Conservation (phyloP, 2,329 filamentous ascomycete species). For the Chrysosporium keratinophilum region DNA sequence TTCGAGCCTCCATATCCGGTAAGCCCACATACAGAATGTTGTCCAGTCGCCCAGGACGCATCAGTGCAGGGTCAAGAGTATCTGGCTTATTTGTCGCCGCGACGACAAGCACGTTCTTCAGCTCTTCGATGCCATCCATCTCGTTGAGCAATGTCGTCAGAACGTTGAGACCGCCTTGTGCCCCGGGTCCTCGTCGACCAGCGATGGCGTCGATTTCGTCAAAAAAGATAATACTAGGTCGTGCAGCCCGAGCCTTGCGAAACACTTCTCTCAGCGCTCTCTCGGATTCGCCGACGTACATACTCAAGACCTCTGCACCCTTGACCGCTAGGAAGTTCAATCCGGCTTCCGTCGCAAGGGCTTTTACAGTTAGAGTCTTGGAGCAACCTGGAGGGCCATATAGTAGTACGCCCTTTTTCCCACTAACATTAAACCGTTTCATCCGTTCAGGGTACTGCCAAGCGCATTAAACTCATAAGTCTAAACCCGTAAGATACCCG, state of each 20-base stretch:
- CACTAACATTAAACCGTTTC: slow-evolving; percentile 43
- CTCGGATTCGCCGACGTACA: slow-evolving; percentile 95
- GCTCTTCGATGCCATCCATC: slow-evolving; percentile 85
- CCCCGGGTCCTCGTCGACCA: slow-evolving; percentile 44
- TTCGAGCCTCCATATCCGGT: slow-evolving; percentile 60
- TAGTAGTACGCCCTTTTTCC: slow-evolving; percentile 72
- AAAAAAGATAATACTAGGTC: slow-evolving; percentile 90
- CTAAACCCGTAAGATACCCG: background rate
- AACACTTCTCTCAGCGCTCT: slow-evolving; percentile 77
- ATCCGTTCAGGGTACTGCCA: slow-evolving; percentile 42
- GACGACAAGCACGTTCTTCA: slow-evolving; percentile 74
- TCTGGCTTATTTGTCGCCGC: slow-evolving; percentile 89
- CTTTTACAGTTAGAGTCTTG: slow-evolving; percentile 86
- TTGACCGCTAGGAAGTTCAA: slow-evolving; percentile 94
- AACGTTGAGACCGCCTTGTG: slow-evolving; percentile 59
- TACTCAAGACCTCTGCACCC: slow-evolving; percentile 83
- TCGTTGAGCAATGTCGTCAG: slow-evolving; percentile 84
- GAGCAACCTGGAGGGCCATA: slow-evolving; percentile 92
- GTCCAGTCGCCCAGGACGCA: slow-evolving; percentile 78
- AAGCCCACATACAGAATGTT: slow-evolving; percentile 76
- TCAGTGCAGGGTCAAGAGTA: slow-evolving; percentile 70
- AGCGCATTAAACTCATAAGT: background rate
- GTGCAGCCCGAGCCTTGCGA: slow-evolving; percentile 69
- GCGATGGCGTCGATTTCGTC: slow-evolving; percentile 90
- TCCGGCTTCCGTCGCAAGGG: slow-evolving; percentile 77